Base-by-base conservation (phyloP, 129 eudicot genomes). In the Calendula officinalis region DNA sequence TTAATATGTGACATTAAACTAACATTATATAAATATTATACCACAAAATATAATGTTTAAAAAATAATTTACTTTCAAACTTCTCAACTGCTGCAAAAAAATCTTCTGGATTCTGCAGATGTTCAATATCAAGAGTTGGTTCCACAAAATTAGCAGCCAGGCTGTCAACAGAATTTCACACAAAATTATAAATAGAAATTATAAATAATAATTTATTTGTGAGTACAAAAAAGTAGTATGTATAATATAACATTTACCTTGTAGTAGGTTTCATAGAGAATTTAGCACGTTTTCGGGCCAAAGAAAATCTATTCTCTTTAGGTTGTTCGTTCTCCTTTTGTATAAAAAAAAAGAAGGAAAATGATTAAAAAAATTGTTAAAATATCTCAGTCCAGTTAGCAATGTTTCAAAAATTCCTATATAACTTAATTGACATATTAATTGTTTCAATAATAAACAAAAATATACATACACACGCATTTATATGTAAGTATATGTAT, bases 71-170 rank as follows among this genome's bases (percentile, higher is more conserved):
- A 88, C 96, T 76, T 77, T 88, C 95, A 47, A 64, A 74, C 60
- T 75, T 83, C 54, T 79, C 95, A 83, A 14, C 74, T 44, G 88
- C 95, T 13, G 77, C 80, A 52, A 83, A 88, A 65, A 70, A 85
- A 8, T 81, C 89, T 58, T 71, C 96, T 33, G 98, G 96, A 53
- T 77, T 86, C 46, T 64, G 69, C 46, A 74, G 64, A 38, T 77
- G 67, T 72, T 75, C 79, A 47, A 85, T 37, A 46, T 80, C 71
- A 54, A 87, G 30, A 74, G 34, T 74, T 67, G 90, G 74, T 66
- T 80, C 82, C 77, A 79, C n/a, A 22, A 22, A 22, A 22, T 22
- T 22, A 22, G 30, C 30, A 22, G 30, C 30, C 30, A 22, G 30
- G 30, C 30, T 22, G 30, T 22, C 30, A 22, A 22, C 30, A 22